These are phyloP conservation scores for Laguncularia racemosa DNA, from an alignment of 345 rosid species.

Conservation along the genomic window DNA sequence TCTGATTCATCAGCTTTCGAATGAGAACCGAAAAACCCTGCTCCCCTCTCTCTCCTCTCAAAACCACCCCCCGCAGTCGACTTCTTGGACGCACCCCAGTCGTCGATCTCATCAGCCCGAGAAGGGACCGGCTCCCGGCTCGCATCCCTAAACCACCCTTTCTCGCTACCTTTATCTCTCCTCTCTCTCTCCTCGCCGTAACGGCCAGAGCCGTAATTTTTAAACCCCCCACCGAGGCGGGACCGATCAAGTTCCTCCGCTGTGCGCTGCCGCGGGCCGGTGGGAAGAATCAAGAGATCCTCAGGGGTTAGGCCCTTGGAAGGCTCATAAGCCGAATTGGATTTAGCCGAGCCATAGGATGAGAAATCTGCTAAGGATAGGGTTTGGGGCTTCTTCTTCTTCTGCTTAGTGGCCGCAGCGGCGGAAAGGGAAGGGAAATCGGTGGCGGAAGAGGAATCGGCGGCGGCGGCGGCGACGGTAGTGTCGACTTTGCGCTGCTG, in stretches of 20 bases:
- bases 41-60: slow-evolving; percentile 51
- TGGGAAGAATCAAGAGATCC: slow-evolving; percentile 64
- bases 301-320: slow-evolving; percentile 38
- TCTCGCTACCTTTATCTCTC: neutral
- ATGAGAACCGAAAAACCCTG: slow-evolving; percentile 59
- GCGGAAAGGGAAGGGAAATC: slow-evolving; percentile 23
- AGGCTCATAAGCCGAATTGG: slow-evolving; percentile 16
- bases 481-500: slow-evolving; percentile 26
- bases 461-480: slow-evolving; percentile 7
- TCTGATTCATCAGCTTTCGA: slow-evolving; percentile 89
- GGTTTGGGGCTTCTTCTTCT: slow-evolving; percentile 75
- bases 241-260: slow-evolving; percentile 78
- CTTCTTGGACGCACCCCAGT: slow-evolving; percentile 77
- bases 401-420: slow-evolving; percentile 59
- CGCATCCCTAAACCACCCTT: slow-evolving; percentile 26
- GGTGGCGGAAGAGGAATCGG: slow-evolving; percentile 16
- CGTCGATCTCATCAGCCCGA: slow-evolving; percentile 86
- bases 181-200: slow-evolving; percentile 58
- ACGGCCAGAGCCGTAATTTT: slow-evolving; percentile 33
- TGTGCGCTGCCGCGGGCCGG: slow-evolving; percentile 81
- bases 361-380: slow-evolving; percentile 60
- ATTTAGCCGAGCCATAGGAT: slow-evolving; percentile 22
- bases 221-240: slow-evolving; percentile 78
- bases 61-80: slow-evolving; percentile 36
- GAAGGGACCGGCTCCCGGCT: slow-evolving; percentile 50